These are phyloP conservation scores for Colletotrichum chrysophilum DNA, from an alignment of 2,329 filamentous ascomycete genomes.

Conservation along the genomic window DNA sequence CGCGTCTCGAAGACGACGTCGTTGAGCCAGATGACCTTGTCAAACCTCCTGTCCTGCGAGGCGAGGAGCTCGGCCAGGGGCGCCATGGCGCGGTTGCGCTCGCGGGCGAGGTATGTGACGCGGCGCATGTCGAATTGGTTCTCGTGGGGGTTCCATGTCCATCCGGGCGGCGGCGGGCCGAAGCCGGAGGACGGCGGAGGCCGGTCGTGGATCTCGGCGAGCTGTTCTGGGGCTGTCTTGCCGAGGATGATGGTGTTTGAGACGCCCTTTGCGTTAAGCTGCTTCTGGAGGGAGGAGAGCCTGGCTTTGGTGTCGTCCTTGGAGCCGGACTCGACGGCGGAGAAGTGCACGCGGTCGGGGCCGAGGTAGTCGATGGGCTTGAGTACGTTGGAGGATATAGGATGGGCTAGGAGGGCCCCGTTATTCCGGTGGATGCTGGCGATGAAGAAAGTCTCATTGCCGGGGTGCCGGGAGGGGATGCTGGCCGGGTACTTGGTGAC, in stretches of 20 bases:
- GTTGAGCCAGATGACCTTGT: slow-evolving; percentile 64
- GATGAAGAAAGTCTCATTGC: slow-evolving; percentile 60
- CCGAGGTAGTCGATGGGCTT: slow-evolving; percentile 49
- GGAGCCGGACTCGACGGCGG: slow-evolving; percentile 71
- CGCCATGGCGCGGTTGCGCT: slow-evolving; percentile 68
- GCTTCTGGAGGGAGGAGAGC: slow-evolving; percentile 14
- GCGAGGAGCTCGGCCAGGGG: slow-evolving; percentile 57
- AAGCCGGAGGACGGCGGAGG: slow-evolving; percentile 26
- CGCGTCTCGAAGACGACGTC: slow-evolving; percentile 61
- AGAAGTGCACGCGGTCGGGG: slow-evolving; percentile 59
- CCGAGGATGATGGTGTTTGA: slow-evolving; percentile 63
- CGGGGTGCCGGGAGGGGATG: neutral
- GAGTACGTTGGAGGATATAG: slow-evolving; percentile 66
- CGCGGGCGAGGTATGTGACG: slow-evolving; percentile 69
- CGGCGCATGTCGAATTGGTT: slow-evolving; percentile 62
- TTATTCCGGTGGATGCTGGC: slow-evolving; percentile 72
- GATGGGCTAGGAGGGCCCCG: slow-evolving; percentile 58
- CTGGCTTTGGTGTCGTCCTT: slow-evolving; percentile 67
- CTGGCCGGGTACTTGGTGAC: neutral
- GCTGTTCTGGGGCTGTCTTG: slow-evolving; percentile 56
- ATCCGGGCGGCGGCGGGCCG: slow-evolving; percentile 55
- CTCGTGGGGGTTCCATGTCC: slow-evolving; percentile 61
- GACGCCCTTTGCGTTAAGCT: slow-evolving; percentile 55
- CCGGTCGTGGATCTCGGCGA: slow-evolving; percentile 55
- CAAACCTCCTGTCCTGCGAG: slow-evolving; percentile 42